Base-by-base conservation (phyloP, 1,139 yeast species). In the Geotrichum australiense region DNA sequence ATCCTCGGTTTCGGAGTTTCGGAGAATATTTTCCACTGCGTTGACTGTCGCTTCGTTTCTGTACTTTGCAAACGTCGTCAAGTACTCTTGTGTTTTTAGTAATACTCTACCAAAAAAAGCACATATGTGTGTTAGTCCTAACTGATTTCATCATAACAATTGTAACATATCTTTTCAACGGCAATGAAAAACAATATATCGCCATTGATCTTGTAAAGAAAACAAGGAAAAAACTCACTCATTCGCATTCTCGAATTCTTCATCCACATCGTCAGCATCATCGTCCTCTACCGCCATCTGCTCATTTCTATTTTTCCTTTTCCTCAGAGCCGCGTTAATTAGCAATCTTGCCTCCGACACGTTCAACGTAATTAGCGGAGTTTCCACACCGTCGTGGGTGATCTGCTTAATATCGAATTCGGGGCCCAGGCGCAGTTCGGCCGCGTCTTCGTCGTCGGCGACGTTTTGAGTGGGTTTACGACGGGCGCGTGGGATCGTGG, bases 21-120 rank as follows among this genome's bases (percentile, higher is more conserved):
- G 83, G 55, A 89, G 69, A 51, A 89, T 68, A 55, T 83, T 83
- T 58, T 89, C 97, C 25, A 87, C 97, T 0, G 97, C 95, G 49
- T 85, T 81, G 26, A 94, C 91, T 0, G 96, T 85, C 49, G 89
- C 91, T 39, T 87, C 82, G 61, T 87, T 94, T 64, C 86, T 80
- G 64, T 89, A 91, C 53, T 97, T 71, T 6, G 96, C 80, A 66
- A 91, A 91, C 37, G 76, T 78, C 3, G 93, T 74, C 49, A 93
- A 69, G 59, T 86, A 87, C 59, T 87, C 93, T 62, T 91, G 75
- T 1, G 98, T 86, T 61, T 91, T 91, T 61, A 91, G 87, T 65
- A 91, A 71, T 43, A 91, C 93, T 61, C 83, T 58, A 37, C 14
- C 27, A 21, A 25, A 22, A 28, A 7, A 7, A 23, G 25, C 11